Conservation (phyloP, 352 stramenopile genomes). For the Phytophthora hybrid region DNA sequence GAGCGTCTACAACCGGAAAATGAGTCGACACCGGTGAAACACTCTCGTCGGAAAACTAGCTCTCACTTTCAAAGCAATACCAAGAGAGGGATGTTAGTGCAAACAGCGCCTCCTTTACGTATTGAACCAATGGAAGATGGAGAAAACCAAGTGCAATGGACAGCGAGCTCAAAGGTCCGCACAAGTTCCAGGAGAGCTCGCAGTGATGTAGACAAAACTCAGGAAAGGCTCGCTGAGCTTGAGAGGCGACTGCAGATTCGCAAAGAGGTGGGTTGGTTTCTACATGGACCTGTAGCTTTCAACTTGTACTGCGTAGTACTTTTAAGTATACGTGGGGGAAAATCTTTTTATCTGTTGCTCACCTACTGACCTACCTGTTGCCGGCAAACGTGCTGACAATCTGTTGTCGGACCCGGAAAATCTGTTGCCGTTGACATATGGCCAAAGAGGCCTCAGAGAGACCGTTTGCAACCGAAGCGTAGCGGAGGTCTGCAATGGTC, state of each 20-base stretch:
- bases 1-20: background rate
- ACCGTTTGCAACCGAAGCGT: too few species aligned
- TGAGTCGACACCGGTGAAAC: background rate
- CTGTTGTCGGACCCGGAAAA: too few species aligned
- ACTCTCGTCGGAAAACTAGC: background rate
- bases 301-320: background rate
- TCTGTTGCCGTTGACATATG: too few species aligned
- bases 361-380: too few species aligned
- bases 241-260: conserved; percentile 24
- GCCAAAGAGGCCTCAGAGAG: too few species aligned
- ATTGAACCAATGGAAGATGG: conserved; percentile 12
- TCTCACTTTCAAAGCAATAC: conserved; percentile 33
- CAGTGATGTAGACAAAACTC: conserved; percentile 29
- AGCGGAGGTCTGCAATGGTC: too few species aligned
- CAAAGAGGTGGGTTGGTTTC: conserved; percentile 36
- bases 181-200: conserved; percentile 9
- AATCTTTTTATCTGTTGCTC: too few species aligned
- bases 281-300: background rate
- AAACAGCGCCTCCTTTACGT: conserved; percentile 21
- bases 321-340: too few species aligned
- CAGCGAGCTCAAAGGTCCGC: background rate
- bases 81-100: conserved; percentile 36
- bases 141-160: conserved; percentile 9
- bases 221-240: conserved; percentile 43
- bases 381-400: too few species aligned